phyloP scores from a whole-genome alignment of 805 yeast genomes.

The Saturnispora dispora region DNA sequence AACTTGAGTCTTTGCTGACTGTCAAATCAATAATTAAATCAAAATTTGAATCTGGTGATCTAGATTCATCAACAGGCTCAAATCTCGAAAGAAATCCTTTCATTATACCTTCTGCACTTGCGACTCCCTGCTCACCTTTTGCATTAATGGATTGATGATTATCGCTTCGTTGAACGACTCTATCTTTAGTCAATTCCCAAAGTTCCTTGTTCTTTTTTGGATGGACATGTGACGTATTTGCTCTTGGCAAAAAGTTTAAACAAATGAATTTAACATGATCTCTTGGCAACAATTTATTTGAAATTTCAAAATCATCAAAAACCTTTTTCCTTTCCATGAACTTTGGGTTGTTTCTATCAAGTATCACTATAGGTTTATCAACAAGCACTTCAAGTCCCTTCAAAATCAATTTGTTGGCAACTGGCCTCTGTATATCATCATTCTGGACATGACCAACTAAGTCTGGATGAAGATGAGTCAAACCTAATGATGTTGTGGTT shows the following conservation, averaged over 20 bases:
- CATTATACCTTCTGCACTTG: conserved; percentile 54
- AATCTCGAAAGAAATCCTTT: conserved; percentile 62
- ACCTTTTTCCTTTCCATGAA: conserved; percentile 59
- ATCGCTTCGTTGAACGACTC: conserved; percentile 70
- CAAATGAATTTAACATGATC: conserved; percentile 52
- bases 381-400: conserved; percentile 35
- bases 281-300: conserved; percentile 36
- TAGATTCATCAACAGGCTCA: conserved; percentile 42
- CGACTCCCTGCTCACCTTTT: conserved; percentile 32
- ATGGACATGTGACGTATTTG: conserved; percentile 16
- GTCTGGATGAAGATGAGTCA: conserved; percentile 43
- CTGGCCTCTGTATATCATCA: conserved; percentile 52
- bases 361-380: conserved; percentile 44
- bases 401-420: conserved; percentile 41
- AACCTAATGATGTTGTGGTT: conserved; percentile 65
- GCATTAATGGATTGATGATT: conserved; percentile 78
- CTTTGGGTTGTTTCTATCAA: conserved; percentile 81
- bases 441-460: conserved; percentile 72
- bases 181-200: conserved; percentile 43
- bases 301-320: conserved; percentile 39
- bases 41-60: conserved; percentile 57
- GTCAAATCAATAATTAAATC: conserved; percentile 55
- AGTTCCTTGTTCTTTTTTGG: conserved; percentile 24
- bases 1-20: conserved; percentile 37
- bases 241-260: conserved; percentile 44